Conservation (phyloP, 768 basidiomycete genomes). For the Boletus huronensis region DNA sequence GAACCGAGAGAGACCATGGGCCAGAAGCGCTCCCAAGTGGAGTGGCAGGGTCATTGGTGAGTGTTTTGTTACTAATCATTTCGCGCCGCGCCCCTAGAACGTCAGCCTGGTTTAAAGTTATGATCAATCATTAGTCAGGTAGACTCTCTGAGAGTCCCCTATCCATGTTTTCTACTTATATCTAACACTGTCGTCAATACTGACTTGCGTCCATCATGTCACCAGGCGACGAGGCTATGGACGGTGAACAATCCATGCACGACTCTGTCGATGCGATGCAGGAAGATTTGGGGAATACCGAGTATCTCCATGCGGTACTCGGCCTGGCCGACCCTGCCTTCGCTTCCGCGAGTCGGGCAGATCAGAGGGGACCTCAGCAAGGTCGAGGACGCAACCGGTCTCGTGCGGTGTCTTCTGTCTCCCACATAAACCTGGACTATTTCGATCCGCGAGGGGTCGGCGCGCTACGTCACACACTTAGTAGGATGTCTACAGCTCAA, state of each 20-base stretch:
- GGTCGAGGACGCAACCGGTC: background rate
- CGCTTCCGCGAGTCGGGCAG: background rate
- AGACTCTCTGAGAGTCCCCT: constrained; percentile 2
- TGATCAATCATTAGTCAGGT: constrained; percentile 16
- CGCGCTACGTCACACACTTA: constrained; percentile 18
- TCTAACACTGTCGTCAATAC: background rate
- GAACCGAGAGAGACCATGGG: too few relatives aligned
- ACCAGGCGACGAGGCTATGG: background rate
- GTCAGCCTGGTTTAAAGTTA: background rate
- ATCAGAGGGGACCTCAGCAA: background rate
- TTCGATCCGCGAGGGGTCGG: constrained; percentile 54
- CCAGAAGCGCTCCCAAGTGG: too few relatives aligned
- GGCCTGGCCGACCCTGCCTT: constrained; percentile 2
- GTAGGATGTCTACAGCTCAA: constrained; percentile 10
- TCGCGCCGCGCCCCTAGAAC: background rate
- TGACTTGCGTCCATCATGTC: constrained; percentile 8
- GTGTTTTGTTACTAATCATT: constrained; percentile 2
- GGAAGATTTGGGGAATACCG: constrained; percentile 10
- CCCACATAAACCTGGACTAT: constrained; percentile 42
- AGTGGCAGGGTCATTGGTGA: too few relatives aligned
- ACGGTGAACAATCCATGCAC: background rate
- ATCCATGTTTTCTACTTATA: background rate
- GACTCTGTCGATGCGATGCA: constrained; percentile 3
- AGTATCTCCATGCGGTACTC: constrained; percentile 12
- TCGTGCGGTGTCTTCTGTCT: constrained; percentile 13